A percentile compares a stretch with the other conserved stretches of the same genome.
phyloP scores from a whole-genome alignment of 805 yeast genomes.

The Lipomyces lipofer region DNA sequence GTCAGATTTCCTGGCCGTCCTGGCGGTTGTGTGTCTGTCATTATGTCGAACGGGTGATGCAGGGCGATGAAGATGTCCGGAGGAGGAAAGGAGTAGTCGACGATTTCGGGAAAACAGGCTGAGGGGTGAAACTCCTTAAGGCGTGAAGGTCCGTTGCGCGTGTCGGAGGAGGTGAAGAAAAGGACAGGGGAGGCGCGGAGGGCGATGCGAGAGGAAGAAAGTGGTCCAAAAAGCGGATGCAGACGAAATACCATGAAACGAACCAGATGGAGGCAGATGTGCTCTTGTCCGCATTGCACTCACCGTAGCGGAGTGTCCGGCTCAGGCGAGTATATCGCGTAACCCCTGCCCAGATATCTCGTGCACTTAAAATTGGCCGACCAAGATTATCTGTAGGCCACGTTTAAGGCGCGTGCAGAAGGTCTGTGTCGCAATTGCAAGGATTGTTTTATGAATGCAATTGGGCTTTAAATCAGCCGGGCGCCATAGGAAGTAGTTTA shows the following conservation, averaged over 20 bases:
- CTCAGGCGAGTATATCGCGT: no score
- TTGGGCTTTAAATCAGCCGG: no score
- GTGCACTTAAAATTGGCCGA: no score
- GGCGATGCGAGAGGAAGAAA: background rate
- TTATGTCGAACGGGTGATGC: conserved; percentile 28
- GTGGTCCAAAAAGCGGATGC: background rate
- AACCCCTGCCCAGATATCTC: no score
- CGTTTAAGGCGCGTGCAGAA: no score
- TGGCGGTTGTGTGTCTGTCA: conserved; percentile 29
- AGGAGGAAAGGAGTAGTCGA: conserved; percentile 18
- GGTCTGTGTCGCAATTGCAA: no score
- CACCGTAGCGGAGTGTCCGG: no score
- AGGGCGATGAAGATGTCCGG: conserved; percentile 20
- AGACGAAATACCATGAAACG: conserved; percentile 4
- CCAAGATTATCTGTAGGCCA: no score
- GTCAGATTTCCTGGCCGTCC: conserved; percentile 44
- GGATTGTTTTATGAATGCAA: no score
- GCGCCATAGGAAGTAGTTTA: no score
- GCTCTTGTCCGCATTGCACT: no score
- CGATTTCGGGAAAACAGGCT: conserved; percentile 4
- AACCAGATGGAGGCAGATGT: no score
- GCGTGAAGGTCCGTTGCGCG: background rate
- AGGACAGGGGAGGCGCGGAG: conserved; percentile 9
- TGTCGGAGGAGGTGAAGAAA: background rate
- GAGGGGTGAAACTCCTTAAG: conserved; percentile 14